phyloP scores from a whole-genome alignment of 306 rosid genomes.

The Biancaea sappan region DNA sequence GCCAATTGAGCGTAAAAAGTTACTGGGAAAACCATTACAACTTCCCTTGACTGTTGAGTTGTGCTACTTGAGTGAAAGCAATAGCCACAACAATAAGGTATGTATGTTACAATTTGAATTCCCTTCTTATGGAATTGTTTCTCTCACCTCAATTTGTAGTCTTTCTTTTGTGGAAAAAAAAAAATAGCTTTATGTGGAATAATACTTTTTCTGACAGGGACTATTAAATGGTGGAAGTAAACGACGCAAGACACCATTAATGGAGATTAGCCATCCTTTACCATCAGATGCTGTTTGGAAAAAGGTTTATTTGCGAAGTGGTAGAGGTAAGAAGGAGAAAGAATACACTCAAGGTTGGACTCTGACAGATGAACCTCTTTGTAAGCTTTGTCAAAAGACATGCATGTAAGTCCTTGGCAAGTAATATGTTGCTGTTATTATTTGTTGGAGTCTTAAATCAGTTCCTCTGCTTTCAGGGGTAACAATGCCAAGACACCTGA shows the following conservation, averaged over 20 bases:
- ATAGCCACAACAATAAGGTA: slow-evolving; percentile 73
- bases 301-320: slow-evolving; percentile 60
- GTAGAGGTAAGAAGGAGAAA: slow-evolving; percentile 78
- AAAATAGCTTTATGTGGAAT: not conserved
- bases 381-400: slow-evolving; percentile 87
- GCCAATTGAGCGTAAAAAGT: slow-evolving; percentile 74
- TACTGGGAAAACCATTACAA: slow-evolving; percentile 86
- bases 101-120: slow-evolving; percentile 31
- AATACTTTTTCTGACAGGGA: slow-evolving; percentile 55
- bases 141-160: not conserved
- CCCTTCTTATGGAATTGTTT: slow-evolving; percentile 29
- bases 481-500: slow-evolving; percentile 76
- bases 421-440: slow-evolving; percentile 22
- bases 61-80: slow-evolving; percentile 77
- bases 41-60: slow-evolving; percentile 82
- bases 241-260: slow-evolving; percentile 78
- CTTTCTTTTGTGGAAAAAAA: not conserved
- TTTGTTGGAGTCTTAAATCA: slow-evolving; percentile 26
- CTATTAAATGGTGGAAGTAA: slow-evolving; percentile 81
- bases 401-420: slow-evolving; percentile 67
- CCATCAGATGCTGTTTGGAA: slow-evolving; percentile 88
- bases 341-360: slow-evolving; percentile 91
- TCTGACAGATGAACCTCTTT: slow-evolving; percentile 73
- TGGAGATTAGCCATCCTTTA: slow-evolving; percentile 78
- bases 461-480: slow-evolving; percentile 63